phyloP scores from a whole-genome alignment of 257 asterid species.

The Plantago ovata region DNA sequence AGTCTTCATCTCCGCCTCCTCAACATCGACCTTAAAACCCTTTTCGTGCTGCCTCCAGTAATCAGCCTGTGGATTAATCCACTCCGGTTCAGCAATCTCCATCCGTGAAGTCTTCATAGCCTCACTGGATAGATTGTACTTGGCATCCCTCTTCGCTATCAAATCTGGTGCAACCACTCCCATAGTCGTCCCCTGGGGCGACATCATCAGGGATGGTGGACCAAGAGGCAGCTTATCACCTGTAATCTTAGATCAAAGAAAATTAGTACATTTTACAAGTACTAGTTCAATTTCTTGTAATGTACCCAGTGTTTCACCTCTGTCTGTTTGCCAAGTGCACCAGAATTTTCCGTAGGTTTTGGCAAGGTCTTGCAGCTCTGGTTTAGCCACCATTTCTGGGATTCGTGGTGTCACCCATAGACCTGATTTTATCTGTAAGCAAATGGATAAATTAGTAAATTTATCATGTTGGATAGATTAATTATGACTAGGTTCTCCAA shows the following conservation, averaged over 20 bases:
- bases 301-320: conserved; percentile 53
- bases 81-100: conserved; percentile 55
- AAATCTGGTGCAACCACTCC: conserved; percentile 48
- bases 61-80: conserved; percentile 64
- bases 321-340: conserved; percentile 94
- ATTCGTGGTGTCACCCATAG: conserved; percentile 67
- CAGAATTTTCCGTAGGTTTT: conserved; percentile 82
- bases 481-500: too few species aligned
- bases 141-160: conserved; percentile 40
- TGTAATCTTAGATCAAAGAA: too few species aligned
- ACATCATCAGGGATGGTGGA: conserved; percentile 70
- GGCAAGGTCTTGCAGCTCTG: conserved; percentile 56
- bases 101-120: conserved; percentile 33
- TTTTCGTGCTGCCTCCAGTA: conserved; percentile 73
- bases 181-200: conserved; percentile 52
- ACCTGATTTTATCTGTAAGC: conserved; percentile 63
- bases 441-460: background rate
- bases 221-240: conserved; percentile 74
- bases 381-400: conserved; percentile 54
- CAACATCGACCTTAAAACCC: conserved; percentile 48
- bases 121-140: conserved; percentile 48
- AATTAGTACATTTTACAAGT: too few species aligned
- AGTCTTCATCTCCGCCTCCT: conserved; percentile 44
- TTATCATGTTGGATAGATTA: too few species aligned
- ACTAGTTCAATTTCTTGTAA: too few species aligned